phyloP scores from a whole-genome alignment of 257 asterid species.

The Capsicum chinense region DNA sequence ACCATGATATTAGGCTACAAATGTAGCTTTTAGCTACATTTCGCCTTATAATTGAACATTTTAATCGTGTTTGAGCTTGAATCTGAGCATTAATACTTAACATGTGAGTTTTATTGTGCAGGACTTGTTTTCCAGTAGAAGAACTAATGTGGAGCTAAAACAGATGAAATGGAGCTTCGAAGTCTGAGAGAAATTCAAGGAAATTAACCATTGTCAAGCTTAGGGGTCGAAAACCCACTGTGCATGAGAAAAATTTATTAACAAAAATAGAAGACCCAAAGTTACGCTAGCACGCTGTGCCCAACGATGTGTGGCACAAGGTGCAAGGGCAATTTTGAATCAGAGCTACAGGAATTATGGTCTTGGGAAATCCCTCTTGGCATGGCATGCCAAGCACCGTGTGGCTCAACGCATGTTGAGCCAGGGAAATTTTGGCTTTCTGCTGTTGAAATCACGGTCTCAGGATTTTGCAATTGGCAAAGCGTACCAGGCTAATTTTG shows the following conservation, averaged over 20 bases:
- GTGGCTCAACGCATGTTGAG: background rate
- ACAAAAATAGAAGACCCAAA: background rate
- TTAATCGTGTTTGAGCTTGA: background rate
- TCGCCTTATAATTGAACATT: background rate
- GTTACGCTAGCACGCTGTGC: background rate
- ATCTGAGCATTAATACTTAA: background rate
- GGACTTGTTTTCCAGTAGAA: background rate
- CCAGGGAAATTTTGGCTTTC: background rate
- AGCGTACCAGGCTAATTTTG: background rate
- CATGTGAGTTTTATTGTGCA: background rate
- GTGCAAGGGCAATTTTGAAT: conserved; percentile 2
- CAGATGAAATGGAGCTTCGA: background rate
- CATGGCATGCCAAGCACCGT: background rate
- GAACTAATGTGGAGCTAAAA: background rate
- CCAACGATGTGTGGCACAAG: background rate
- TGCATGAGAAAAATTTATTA: background rate
- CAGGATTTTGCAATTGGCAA: background rate
- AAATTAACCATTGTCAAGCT: background rate
- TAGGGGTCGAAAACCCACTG: background rate
- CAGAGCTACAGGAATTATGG: background rate
- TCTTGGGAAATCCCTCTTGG: background rate
- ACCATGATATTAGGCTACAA: background rate
- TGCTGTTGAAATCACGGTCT: background rate
- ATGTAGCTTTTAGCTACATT: background rate
- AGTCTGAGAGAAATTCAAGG: conserved; percentile 11